Conservation (phyloP, 2,329 filamentous ascomycete species). For the Escovopsis sp. region DNA sequence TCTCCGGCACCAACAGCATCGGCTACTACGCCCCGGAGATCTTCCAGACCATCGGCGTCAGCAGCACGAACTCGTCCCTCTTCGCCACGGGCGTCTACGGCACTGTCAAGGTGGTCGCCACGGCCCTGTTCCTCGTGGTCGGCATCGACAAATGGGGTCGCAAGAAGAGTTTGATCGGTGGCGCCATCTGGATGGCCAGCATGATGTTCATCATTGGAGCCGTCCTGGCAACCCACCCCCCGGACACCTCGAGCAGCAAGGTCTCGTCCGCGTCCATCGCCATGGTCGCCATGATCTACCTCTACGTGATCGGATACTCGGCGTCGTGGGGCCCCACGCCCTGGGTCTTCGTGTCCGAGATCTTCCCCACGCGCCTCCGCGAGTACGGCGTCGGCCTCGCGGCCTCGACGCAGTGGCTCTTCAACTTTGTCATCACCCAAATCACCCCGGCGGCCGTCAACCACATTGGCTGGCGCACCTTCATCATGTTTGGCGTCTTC, state of each 20-base stretch:
- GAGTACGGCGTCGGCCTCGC: slow-evolving; percentile 34
- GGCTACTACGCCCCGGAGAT: slow-evolving; percentile 20
- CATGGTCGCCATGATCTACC: background rate
- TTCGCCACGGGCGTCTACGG: slow-evolving; percentile 28
- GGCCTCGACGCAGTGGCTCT: slow-evolving; percentile 35
- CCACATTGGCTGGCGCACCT: slow-evolving; percentile 32
- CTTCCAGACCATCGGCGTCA: slow-evolving; percentile 22
- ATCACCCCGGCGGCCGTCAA: slow-evolving; percentile 32
- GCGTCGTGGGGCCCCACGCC: slow-evolving; percentile 37
- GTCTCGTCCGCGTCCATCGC: background rate
- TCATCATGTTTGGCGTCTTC: slow-evolving; percentile 28
- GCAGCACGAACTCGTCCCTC: slow-evolving; percentile 15
- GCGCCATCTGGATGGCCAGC: slow-evolving; percentile 21
- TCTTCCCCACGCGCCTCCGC: slow-evolving; percentile 36
- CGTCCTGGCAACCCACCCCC: slow-evolving; percentile 19
- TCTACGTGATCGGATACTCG: slow-evolving; percentile 4
- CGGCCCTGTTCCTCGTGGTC: slow-evolving; percentile 26
- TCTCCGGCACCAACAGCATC: too few species aligned
- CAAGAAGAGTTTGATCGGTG: slow-evolving; percentile 30
- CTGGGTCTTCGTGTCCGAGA: slow-evolving; percentile 34
- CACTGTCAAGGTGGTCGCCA: slow-evolving; percentile 22
- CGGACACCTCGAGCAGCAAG: background rate
- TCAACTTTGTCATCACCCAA: slow-evolving; percentile 35
- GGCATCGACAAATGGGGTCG: slow-evolving; percentile 33
- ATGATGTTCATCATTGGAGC: slow-evolving; percentile 27